Base-by-base conservation (phyloP, 148 eudicot species). In the Rhododendron williamsianum region DNA sequence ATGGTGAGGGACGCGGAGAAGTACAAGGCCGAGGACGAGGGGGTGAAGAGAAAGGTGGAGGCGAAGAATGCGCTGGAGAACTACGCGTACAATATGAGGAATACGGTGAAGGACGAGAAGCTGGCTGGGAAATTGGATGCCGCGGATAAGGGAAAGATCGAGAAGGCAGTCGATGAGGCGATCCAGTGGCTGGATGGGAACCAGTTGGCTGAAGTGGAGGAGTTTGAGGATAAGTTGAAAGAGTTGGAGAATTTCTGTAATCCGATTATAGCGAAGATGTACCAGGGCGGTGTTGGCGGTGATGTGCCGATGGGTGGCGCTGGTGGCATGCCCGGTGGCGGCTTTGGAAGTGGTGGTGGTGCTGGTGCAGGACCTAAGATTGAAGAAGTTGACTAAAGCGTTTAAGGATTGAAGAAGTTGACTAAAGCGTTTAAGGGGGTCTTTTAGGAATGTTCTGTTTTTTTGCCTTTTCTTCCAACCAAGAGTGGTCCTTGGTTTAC, bases 171-270 rank as follows among this genome's bases (percentile, higher is more conserved):
- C 35, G 35, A 33, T 33, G 35, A 33, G 35, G 35, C 35, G 2
- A 33, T 33, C 35, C 35, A 33, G 35, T 33, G 35, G 35, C 35
- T 33, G 35, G 35, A 33, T 33, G 35, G 35, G 35, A 33, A 33
- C 35, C 35, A 33, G 35, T 52, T 80, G 67, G 82, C 82, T 5
- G 82, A 80, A 33, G 82, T 80, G 82, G 82, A 80, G 41, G 82
- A 80, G 82, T 52, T 80, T 52, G 82, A 80, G 82, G 82, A 80
- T 8, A 80, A 80, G 67, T 80, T 80, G 82, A 80, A 80, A 45
- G 82, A 52, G 41, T 52, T 80, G 45, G 82, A 80, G 25, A 52
- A 52, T 52, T 1, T 80, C 5, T 80, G 82, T 21, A 80, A 52
- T 30, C 82, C 82, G 1, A 80, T 80, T 8, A 52, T 80, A 0